Conservation (phyloP, 2,329 filamentous ascomycete genomes). For the Fusarium nematophilum region DNA sequence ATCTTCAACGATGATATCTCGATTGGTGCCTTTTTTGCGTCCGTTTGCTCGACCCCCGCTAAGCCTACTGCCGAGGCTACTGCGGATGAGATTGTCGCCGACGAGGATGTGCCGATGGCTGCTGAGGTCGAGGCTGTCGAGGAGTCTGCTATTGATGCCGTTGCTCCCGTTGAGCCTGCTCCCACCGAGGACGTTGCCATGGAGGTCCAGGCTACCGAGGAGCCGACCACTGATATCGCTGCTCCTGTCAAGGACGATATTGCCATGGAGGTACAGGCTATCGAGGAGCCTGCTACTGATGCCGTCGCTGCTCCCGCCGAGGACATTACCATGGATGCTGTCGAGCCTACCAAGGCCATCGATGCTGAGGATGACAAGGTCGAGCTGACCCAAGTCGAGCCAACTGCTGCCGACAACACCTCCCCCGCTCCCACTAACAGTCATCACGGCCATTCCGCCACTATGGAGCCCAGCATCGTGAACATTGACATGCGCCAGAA, state of each 20-base stretch:
- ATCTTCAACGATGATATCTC: conserved; percentile 31
- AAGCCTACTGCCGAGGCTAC: background rate
- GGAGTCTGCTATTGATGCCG: background rate
- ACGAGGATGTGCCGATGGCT: conserved; percentile 1
- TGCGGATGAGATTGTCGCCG: background rate
- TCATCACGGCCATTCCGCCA: conserved; percentile 5
- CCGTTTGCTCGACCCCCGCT: background rate
- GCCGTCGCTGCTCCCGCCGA: background rate
- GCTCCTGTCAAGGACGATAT: no score
- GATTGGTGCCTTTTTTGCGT: conserved; percentile 13
- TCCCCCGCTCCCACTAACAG: background rate
- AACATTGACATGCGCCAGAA: conserved; percentile 51
- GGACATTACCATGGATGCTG: background rate
- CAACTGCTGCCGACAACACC: background rate
- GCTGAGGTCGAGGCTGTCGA: background rate
- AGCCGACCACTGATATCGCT: no score
- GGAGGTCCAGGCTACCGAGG: background rate
- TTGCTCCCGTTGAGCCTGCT: background rate
- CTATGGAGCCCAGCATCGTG: conserved; percentile 40
- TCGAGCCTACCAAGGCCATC: no score
- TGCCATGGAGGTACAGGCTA: no score
- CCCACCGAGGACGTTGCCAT: background rate
- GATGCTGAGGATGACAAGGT: background rate
- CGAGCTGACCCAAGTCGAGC: background rate
- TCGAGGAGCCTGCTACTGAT: no score